Evolutionary conservation across 129 eudicot species (phyloP), one percentile per base, ranked within the genome.

Genomic region (Scalesia atractyloides): DNA sequence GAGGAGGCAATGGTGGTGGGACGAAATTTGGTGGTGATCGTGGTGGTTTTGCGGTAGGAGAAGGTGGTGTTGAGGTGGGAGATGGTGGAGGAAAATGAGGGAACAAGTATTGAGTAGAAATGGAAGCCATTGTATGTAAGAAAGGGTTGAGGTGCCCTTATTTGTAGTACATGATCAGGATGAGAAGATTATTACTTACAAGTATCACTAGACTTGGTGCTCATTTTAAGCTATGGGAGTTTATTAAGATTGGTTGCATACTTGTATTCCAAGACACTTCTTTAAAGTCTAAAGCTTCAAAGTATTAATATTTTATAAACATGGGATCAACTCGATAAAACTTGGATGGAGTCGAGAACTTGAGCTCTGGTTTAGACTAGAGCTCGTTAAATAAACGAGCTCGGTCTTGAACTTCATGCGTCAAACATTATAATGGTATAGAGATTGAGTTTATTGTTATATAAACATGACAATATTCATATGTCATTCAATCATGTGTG

Each of bases 61-160:
- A 50, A 15, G 73, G 57, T 49, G 76, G 41, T 75, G 64, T 39
- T 72, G 12, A 18, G 66, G 78, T 22, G 60, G 66, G 73, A 1
- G 73, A 54, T 15, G 85, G 73, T 8, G 81, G 73, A 48, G 68
- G 75, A 60, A 60, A 59, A 60, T 68, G 74, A 9, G 81, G 81
- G 70, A 47, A 69, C 9, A 48, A 15, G 41, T 34, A 76, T 60
- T 76, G 64, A 37, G 81, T 8, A 16, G 64, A 50, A 46, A 57
- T 50, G 47, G 74, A 57, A 33, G 80, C 80, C 73, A 68, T 70
- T 24, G 65, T 76, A n/a, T 67, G 74, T 16, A 57, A 33, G 17
- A 18, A 66, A 24, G 66, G 33, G 74, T 11, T 24, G 73, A 43
- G 15, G 11, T 34, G 74, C 67, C 39, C 49, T 26, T 76, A 76